Evolutionary conservation across 164 flowering plant species (phyloP), one percentile per base, ranked within the genome.

Genomic region (Annona cherimola): DNA sequence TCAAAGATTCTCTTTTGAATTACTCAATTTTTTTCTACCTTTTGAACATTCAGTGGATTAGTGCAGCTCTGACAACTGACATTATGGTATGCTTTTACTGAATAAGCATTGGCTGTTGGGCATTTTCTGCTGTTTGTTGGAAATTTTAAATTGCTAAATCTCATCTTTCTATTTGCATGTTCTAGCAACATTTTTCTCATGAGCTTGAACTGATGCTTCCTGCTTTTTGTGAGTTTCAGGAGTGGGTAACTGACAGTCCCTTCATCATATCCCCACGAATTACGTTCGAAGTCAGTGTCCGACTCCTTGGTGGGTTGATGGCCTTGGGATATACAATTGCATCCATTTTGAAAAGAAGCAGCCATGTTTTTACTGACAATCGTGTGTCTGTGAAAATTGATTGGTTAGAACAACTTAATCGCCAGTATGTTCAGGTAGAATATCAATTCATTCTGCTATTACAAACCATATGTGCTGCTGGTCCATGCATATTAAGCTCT

Each of bases 281-380:
- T 63, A 90, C 92, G 66, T 95, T 95, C 82, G 98, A 91, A 86
- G 99, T 93, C 57, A 91, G 97, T 78, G 99, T 95, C 64, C 89
- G 97, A 19, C 97, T 95, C 79, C 96, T 95, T 72, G 97, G 99
- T 76, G 99, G 99, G 39, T 81, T 95, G 61, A 95, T 95, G 99
- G 96, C 98, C 54, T 80, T 95, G 84, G 99, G 99, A 45, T 95
- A 95, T 82, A 93, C 98, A 9, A 93, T 95, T 69, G 98, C 99
- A 61, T 78, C 99, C 64, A 95, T 95, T 59, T 84, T 95, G 69
- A 91, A 92, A 82, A 88, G 99, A 86, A 87, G 77, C 76, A 95
- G 99, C 83, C 98, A 93, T 79, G 87, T 88, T n/a, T 91, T 93
- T 75, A 79, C 79, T 68, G 85, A 89, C 81, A 91, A 88, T 70